These are phyloP conservation scores for Phaffomyces thermotolerans DNA, from an alignment of 805 yeast species.

Conservation along the genomic window DNA sequence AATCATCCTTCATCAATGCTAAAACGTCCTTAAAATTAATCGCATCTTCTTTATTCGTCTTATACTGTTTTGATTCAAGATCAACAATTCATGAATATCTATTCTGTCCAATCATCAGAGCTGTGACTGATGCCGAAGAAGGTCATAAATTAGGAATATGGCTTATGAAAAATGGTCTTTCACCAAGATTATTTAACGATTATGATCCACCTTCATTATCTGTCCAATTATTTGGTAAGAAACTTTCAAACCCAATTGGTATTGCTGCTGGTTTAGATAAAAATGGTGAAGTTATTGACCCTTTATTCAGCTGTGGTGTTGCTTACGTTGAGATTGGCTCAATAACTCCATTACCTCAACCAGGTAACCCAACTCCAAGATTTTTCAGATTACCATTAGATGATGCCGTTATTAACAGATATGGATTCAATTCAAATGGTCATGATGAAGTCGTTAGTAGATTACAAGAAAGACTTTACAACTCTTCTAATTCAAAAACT, in stretches of 20 bases:
- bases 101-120: constrained; percentile 68
- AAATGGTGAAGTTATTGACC: constrained; percentile 85
- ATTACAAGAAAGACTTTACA: constrained; percentile 56
- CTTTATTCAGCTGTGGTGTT: constrained; percentile 71
- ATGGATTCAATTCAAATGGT: constrained; percentile 91
- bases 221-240: constrained; percentile 59
- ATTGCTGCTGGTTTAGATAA: constrained; percentile 96
- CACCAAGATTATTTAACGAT: constrained; percentile 55
- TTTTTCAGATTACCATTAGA: constrained; percentile 81
- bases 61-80: constrained; percentile 66
- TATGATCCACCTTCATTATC: constrained; percentile 43
- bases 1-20: too few relatives aligned
- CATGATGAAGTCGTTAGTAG: constrained; percentile 66
- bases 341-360: constrained; percentile 87
- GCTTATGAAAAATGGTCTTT: constrained; percentile 58
- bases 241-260: constrained; percentile 72
- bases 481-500: constrained; percentile 16
- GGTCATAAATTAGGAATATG: constrained; percentile 76
- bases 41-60: constrained; percentile 35
- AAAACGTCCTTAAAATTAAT: constrained; percentile 6
- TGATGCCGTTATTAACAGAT: constrained; percentile 87
- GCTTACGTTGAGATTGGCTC: constrained; percentile 91
- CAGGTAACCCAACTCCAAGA: constrained; percentile 91
- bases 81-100: constrained; percentile 78
- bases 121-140: constrained; percentile 70